Percentiles rank a stretch among this genome's conserved stretches.
phyloP scores from a whole-genome alignment of 371 early-diverging fungal genomes.

The Funneliformis caledonium region DNA sequence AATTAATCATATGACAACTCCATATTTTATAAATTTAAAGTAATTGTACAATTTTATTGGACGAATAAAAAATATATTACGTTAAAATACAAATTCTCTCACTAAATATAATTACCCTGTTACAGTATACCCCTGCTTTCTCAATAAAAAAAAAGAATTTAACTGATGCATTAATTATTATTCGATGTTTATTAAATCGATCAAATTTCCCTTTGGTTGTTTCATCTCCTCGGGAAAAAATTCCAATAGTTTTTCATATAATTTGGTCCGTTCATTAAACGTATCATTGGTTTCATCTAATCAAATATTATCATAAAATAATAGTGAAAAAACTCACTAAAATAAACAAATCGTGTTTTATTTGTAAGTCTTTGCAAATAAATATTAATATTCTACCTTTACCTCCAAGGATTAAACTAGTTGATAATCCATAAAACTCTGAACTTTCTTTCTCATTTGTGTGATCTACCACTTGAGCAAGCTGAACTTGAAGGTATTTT shows the following conservation, averaged over 20 bases:
- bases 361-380: conserved; percentile 13
- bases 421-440: conserved; percentile 69
- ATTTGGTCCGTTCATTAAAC: conserved; percentile 59
- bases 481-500: conserved; percentile 67
- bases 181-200: conserved; percentile 66
- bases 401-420: conserved; percentile 53
- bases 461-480: conserved; percentile 73
- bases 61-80: too few relatives aligned
- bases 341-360: neutral
- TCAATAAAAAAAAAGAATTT: too few relatives aligned
- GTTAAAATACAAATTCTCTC: too few relatives aligned
- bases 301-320: neutral
- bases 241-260: conserved; percentile 73
- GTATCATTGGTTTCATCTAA: conserved; percentile 36
- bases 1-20: too few relatives aligned
- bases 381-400: neutral
- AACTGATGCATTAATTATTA: conserved; percentile 24
- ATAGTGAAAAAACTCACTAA: neutral
- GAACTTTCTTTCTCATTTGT: conserved; percentile 61
- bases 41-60: too few relatives aligned
- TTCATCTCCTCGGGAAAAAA: conserved; percentile 83
- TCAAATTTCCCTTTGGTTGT: conserved; percentile 76
- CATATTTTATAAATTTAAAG: too few relatives aligned
- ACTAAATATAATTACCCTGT: too few relatives aligned
- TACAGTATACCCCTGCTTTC: too few relatives aligned